Percentiles rank a stretch among this genome's conserved stretches.
Evolutionary conservation across 2,329 filamentous ascomycete genomes (phyloP).

Genomic region (Magnaporthiopsis rhizophila): DNA sequence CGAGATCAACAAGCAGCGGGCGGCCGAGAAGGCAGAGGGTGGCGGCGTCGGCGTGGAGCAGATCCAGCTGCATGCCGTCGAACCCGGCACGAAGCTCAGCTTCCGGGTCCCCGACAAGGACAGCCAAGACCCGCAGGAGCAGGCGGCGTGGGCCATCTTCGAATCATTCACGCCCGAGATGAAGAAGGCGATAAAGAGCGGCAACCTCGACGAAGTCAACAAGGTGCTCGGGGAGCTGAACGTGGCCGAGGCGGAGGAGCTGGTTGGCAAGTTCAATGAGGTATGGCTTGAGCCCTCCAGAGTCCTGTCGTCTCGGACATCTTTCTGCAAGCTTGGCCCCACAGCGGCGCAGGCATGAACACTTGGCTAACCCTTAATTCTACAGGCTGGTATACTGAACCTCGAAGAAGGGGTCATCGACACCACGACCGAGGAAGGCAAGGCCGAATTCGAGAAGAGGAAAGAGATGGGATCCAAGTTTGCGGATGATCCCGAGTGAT

Average conservation of each 20-base stretch:
- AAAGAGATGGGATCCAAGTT: conserved; percentile 6
- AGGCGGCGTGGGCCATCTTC: conserved; percentile 65
- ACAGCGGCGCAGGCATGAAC: not conserved
- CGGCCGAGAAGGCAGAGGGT: conserved; percentile 36
- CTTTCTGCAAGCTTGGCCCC: too few species aligned
- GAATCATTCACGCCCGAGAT: conserved; percentile 77
- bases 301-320: not conserved
- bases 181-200: conserved; percentile 72
- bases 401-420: conserved; percentile 92
- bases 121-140: conserved; percentile 56
- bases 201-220: conserved; percentile 82
- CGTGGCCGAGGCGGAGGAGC: conserved; percentile 72
- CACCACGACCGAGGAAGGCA: conserved; percentile 81
- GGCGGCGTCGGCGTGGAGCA: conserved; percentile 70
- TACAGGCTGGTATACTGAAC: conserved; percentile 47
- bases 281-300: conserved; percentile 25
- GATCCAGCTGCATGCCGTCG: conserved; percentile 94
- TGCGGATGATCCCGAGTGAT: conserved; percentile 4
- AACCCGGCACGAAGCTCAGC: conserved; percentile 85
- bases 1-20: conserved; percentile 56
- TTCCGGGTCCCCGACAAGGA: conserved; percentile 69
- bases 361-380: not conserved
- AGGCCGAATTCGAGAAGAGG: conserved; percentile 57
- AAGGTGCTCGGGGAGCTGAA: conserved; percentile 79
- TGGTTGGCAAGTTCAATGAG: conserved; percentile 69